Base-by-base conservation (phyloP, 352 stramenopile species). In the Globisporangium acanthophoron region DNA sequence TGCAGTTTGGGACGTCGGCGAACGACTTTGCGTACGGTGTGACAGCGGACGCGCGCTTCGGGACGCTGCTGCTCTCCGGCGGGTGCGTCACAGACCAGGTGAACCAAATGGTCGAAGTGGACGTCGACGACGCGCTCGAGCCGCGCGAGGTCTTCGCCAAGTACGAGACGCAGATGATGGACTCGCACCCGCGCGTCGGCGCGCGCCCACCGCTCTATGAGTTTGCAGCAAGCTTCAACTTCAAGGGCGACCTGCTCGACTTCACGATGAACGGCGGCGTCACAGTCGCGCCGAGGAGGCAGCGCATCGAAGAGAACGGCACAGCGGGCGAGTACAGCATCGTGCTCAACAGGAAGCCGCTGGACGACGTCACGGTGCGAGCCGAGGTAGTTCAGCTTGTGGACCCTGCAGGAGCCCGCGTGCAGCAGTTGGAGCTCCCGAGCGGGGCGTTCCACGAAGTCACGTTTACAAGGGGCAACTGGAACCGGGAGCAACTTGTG, bases 221-320 rank as follows among this genome's bases (percentile, higher is more conserved):
- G 33, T 90, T 90, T 43, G 78, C 70, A 0, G 71, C 73, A 9
- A 85, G 71, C 37, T 61, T 87, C 21, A 88, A 70, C 21, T 71
- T 71, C 5, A 52, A 58, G 3, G 82, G 82, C 9, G 74, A 88
- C 33, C 72, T 92, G 24, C 43, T 87, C 16, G 80, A 92, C 60
- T 88, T 80, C 35, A 67, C 80, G 0, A 87, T 88, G 71, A 76
- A 92, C 16, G 82, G 80, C 1, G 82, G 82, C 0, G 62, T 92
- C 3, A 87, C 80, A 2, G 45, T 90, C 3, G 68, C 74, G 1
- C 70, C 78, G 5, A 58, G 76, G 50, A 61, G 81, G 15, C 65
- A 72, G n/a, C 66, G 72, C 0, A 76, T 89, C 29, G 41, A 65
- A 12, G 80, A 92, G 63, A 77, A 71, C 44, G 70, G 65, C 5